phyloP scores from a whole-genome alignment of 306 rosid genomes.

The Rosa persica region DNA sequence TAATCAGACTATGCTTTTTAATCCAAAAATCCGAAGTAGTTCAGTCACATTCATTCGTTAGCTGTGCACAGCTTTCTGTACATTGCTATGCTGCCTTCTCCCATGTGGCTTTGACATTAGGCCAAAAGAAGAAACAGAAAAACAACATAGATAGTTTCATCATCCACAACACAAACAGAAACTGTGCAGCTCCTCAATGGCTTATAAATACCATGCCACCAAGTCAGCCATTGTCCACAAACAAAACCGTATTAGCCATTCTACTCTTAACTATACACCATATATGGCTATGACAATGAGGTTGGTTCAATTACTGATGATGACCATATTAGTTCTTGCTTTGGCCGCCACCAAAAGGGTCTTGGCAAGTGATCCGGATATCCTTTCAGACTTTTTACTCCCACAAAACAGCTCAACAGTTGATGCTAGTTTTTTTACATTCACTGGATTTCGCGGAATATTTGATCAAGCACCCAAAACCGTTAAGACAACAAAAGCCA shows the following conservation, averaged over 20 bases:
- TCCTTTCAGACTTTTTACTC: constrained; percentile 19
- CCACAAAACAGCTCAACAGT: background rate
- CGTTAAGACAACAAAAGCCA: constrained; percentile 16
- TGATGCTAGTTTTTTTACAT: constrained; percentile 20
- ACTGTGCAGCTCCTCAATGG: background rate
- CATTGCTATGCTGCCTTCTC: background rate
- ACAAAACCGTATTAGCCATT: background rate
- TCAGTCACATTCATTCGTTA: background rate
- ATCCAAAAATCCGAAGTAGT: background rate
- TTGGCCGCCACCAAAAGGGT: background rate
- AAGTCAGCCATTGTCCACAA: background rate
- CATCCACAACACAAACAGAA: background rate
- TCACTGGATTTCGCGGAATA: constrained; percentile 11
- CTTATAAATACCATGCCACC: constrained; percentile 5
- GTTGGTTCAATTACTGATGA: background rate
- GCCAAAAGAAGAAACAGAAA: background rate
- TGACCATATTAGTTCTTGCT: background rate
- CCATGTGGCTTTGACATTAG: background rate
- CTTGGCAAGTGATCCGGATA: constrained; percentile 17
- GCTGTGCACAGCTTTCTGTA: constrained; percentile 7
- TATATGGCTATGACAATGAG: background rate
- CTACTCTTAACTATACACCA: background rate
- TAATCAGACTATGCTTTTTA: background rate
- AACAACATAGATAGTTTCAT: background rate
- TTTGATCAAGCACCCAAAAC: background rate